Evolutionary conservation across 352 stramenopile genomes (phyloP).

Genomic region (Globisporangium viniferum): DNA sequence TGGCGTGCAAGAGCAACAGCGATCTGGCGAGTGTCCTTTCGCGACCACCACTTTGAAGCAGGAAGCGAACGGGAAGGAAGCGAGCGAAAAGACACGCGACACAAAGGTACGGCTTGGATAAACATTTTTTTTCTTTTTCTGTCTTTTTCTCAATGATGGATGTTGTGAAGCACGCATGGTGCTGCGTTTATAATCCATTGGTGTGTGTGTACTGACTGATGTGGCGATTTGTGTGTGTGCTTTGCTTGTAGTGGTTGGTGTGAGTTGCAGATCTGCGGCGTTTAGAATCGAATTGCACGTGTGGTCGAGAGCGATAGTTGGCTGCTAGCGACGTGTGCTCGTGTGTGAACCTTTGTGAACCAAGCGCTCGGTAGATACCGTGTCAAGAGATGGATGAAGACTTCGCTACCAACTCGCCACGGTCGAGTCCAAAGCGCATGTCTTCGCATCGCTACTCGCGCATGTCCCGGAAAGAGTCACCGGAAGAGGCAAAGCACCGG

Average conservation of each 20-base stretch:
- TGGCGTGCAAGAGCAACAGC: neutral
- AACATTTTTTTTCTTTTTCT: neutral
- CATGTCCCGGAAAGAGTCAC: conserved; percentile 53
- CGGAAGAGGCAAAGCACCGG: conserved; percentile 35
- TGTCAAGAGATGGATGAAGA: conserved; percentile 38
- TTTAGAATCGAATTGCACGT: neutral
- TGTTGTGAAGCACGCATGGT: neutral
- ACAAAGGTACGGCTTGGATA: neutral
- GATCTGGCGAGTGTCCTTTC: neutral
- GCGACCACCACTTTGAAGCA: neutral
- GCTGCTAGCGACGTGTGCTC: neutral
- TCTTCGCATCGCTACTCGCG: conserved; percentile 23
- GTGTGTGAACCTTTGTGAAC: neutral
- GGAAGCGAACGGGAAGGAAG: neutral
- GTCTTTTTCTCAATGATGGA: neutral
- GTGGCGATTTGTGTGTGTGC: no score
- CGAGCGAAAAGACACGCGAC: conserved; percentile 9
- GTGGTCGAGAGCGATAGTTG: neutral
- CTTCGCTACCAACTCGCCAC: conserved; percentile 27
- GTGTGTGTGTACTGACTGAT: neutral
- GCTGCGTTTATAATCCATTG: neutral
- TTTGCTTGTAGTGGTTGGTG: neutral
- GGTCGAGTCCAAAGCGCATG: conserved; percentile 23
- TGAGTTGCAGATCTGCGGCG: neutral
- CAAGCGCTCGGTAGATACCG: neutral